These are phyloP conservation scores for Diaporthe amygdali DNA, from an alignment of 2,329 filamentous ascomycete species.

Conservation along the genomic window DNA sequence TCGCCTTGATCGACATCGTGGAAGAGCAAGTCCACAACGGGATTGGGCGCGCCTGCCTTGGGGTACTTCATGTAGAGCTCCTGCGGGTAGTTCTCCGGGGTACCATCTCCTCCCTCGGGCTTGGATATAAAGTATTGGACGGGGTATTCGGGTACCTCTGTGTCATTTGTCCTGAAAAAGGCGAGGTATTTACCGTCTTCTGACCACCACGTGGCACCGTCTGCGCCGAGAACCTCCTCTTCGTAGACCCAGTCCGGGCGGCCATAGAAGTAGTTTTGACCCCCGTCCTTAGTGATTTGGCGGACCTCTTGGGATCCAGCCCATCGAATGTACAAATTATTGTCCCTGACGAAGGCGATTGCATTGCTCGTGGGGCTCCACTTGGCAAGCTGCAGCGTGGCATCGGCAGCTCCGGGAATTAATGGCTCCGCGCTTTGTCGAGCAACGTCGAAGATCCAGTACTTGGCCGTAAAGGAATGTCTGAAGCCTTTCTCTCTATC, in stretches of 20 bases:
- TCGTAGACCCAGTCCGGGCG: conserved; percentile 98
- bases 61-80: conserved; percentile 95
- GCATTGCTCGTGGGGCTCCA: conserved; percentile 91
- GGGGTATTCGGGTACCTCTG: conserved; percentile 86
- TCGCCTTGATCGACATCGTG: conserved; percentile 82
- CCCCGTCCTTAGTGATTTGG: conserved; percentile 86
- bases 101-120: conserved; percentile 74
- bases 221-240: conserved; percentile 78
- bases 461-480: conserved; percentile 83
- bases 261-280: conserved; percentile 89
- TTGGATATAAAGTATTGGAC: conserved; percentile 91
- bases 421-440: conserved; percentile 79
- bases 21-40: conserved; percentile 84
- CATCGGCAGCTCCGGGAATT: conserved; percentile 69
- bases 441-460: conserved; percentile 91
- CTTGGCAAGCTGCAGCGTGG: conserved; percentile 79
- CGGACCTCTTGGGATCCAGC: conserved; percentile 61
- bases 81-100: conserved; percentile 89
- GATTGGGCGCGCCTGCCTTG: conserved; percentile 93
- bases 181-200: conserved; percentile 87
- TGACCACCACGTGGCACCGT: conserved; percentile 95
- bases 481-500: conserved; percentile 80
- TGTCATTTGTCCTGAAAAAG: conserved; percentile 93
- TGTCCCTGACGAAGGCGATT: conserved; percentile 86
- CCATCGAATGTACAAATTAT: conserved; percentile 86